These are phyloP conservation scores for Boletus mariae DNA, from an alignment of 1,284 basidiomycete species.

Conservation along the genomic window DNA sequence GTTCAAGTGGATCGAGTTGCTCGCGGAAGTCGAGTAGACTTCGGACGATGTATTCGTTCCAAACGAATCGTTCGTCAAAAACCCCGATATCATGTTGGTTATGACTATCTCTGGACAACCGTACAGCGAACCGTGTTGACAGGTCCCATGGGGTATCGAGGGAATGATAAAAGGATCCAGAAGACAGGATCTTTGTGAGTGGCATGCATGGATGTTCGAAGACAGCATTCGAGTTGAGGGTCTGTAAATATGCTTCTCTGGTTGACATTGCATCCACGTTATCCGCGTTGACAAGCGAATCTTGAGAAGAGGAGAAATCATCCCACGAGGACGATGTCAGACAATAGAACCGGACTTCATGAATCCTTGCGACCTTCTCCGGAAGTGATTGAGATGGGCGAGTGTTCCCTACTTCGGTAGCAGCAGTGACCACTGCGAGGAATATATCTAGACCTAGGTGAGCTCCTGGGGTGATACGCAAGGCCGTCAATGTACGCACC, in stretches of 20 bases:
- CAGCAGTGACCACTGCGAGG: constrained; percentile 70
- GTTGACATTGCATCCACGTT: constrained; percentile 43
- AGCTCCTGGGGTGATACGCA: constrained; percentile 1
- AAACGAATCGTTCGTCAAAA: constrained; percentile 82
- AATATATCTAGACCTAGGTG: constrained; percentile 60
- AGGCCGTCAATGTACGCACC: constrained; percentile 40
- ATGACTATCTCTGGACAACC: constrained; percentile 52
- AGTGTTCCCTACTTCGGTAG: constrained; percentile 76
- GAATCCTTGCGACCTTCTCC: constrained; percentile 70
- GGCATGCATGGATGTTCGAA: constrained; percentile 90
- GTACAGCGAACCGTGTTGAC: constrained; percentile 71
- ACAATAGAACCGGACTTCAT: constrained; percentile 76
- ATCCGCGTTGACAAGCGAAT: constrained; percentile 50
- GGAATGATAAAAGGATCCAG: constrained; percentile 93
- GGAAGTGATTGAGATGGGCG: constrained; percentile 54
- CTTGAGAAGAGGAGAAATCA: constrained; percentile 51
- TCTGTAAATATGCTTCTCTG: constrained; percentile 48
- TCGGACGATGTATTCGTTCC: constrained; percentile 82
- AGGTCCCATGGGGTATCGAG: constrained; percentile 83
- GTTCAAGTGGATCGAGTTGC: constrained; percentile 64
- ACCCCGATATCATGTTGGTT: constrained; percentile 53
- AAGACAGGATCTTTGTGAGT: constrained; percentile 87
- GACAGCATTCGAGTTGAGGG: constrained; percentile 40
- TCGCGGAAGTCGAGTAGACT: constrained; percentile 81
- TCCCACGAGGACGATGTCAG: constrained; percentile 71